Evolutionary conservation across 2,329 filamentous ascomycete species (phyloP), one percentile per base, ranked within the genome.

Genomic region (Phyllosticta citrichinensis): DNA sequence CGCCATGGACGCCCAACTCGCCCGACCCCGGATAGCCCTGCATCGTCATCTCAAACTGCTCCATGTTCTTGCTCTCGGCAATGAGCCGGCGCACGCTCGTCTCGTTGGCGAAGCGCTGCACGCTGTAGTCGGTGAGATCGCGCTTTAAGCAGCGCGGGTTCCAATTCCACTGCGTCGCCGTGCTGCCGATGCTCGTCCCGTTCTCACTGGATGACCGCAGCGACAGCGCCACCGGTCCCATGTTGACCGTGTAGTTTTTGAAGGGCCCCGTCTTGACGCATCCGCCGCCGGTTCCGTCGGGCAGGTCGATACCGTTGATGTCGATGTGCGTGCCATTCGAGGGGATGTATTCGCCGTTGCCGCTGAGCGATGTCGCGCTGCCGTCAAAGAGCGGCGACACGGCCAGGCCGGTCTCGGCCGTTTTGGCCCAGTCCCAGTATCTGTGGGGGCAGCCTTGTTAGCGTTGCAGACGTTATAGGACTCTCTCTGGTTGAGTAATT

Each of bases 351-450:
- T 33, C 55, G 30, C 81, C 80, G 63, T 83, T 78, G 25, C 80
- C 79, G 27, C 76, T 67, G 61, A 73, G 68, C 59, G 75, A 73
- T 56, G 76, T 80, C 19, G 75, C 76, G 63, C 77, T 79, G 52
- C 82, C 82, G 64, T 83, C 80, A 62, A 85, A 83, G 56, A 83
- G 67, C 17, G 81, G 78, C 0, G 80, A 82, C 61, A 76, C 54
- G 3, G 52, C 60, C 2, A 62, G 52, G 17, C 60, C 60, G 5
- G 60, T 62, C 30, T 55, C 52, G 19, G 60, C 60, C 0, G 60
- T 62, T 14, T 57, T 57, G 55, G 51, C 47, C 60, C 60, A 62
- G 52, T 62, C 56, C 60, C 60, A 62, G 54, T 55, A 55, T 3
- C 54, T 55, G 25, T 22, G 5, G 14, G 17, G 52, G 27, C 27